Conservation (phyloP, 345 rosid species). For the Populus tremula region DNA sequence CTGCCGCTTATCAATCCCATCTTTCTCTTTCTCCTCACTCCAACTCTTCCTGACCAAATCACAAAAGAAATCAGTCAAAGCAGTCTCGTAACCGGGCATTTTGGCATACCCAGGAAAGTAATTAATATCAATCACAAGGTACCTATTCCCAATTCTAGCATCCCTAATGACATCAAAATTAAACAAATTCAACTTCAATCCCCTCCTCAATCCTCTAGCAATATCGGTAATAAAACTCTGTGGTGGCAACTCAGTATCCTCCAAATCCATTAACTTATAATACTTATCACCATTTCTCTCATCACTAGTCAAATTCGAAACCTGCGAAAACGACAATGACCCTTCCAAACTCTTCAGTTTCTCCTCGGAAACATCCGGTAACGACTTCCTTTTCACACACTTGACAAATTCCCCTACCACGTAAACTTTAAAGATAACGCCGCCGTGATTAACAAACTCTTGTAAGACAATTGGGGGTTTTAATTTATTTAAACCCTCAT, state of each 20-base stretch:
- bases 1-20: neutral
- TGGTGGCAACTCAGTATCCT: conserved; percentile 48
- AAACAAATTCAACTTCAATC: conserved; percentile 49
- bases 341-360: conserved; percentile 39
- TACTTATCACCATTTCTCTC: conserved; percentile 35
- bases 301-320: conserved; percentile 44
- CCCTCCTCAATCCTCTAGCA: conserved; percentile 50
- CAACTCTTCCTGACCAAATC: conserved; percentile 26
- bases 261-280: conserved; percentile 37
- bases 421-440: conserved; percentile 60
- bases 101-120: conserved; percentile 67
- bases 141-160: conserved; percentile 40
- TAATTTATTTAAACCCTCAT: conserved; percentile 46
- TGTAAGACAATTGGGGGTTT: conserved; percentile 59
- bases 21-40: neutral
- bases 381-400: conserved; percentile 57
- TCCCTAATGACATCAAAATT: conserved; percentile 68
- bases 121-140: conserved; percentile 60
- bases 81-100: conserved; percentile 53
- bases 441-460: conserved; percentile 68
- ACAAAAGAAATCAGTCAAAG: conserved; percentile 51
- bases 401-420: conserved; percentile 54
- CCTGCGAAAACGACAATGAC: conserved; percentile 49
- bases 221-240: conserved; percentile 38
- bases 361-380: conserved; percentile 56